Percentiles rank a stretch among this genome's conserved stretches.
These are phyloP conservation scores for Blumeria hordei DNA, from an alignment of 2,329 filamentous ascomycete species.

Conservation along the genomic window DNA sequence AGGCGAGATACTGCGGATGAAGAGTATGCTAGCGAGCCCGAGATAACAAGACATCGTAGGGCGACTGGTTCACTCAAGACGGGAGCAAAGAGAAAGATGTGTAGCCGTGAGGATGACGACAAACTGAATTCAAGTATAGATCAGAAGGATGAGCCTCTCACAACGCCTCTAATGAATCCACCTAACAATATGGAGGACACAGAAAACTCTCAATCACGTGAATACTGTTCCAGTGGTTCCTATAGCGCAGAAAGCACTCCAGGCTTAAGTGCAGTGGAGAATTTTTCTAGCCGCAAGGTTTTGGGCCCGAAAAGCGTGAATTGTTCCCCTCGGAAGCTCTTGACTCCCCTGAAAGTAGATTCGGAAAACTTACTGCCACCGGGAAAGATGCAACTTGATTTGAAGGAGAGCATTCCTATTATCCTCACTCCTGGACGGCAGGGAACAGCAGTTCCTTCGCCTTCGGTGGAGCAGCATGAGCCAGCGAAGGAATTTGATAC, in stretches of 20 bases:
- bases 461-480: constrained; percentile 2
- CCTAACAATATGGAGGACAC: no score
- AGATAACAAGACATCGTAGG: no score
- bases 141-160: background rate
- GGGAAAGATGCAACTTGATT: constrained; percentile 2
- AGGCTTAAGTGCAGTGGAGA: background rate
- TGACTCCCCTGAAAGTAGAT: constrained; percentile 17
- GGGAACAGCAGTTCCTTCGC: no score
- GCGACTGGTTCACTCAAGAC: constrained; percentile 18
- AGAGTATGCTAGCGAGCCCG: no score
- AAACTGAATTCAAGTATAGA: background rate
- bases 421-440: no score
- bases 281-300: constrained; percentile 9
- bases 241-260: no score
- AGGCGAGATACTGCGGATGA: constrained; percentile 11
- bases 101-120: constrained; percentile 28
- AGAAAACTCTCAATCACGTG: no score
- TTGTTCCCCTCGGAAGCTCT: constrained; percentile 29
- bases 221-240: no score
- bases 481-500: constrained; percentile 21
- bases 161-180: background rate
- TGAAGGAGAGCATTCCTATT: background rate
- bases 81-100: constrained; percentile 33
- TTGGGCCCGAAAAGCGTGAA: constrained; percentile 27
- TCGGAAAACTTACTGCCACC: constrained; percentile 14